Conservation (phyloP, 2,329 filamentous ascomycete species). For the Cercospora sp. region DNA sequence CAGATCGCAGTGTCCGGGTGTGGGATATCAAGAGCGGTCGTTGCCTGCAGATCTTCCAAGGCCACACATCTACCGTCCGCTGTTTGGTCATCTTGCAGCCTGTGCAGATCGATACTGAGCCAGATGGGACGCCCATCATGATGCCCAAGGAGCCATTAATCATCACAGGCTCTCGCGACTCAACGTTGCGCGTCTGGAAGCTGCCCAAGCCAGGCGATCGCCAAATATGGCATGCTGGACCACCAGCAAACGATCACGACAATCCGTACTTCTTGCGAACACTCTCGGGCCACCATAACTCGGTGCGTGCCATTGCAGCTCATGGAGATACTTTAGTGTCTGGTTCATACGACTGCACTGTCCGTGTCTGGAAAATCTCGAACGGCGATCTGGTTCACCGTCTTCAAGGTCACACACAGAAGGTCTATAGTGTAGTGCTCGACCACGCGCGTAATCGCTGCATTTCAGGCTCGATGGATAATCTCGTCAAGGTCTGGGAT, state of each 20-base stretch:
- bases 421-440: constrained; percentile 95
- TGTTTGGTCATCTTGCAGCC: constrained; percentile 94
- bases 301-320: constrained; percentile 91
- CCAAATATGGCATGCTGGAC: constrained; percentile 75
- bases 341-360: constrained; percentile 92
- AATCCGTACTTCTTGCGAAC: constrained; percentile 94
- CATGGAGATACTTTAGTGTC: constrained; percentile 95
- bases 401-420: constrained; percentile 81
- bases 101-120: constrained; percentile 68
- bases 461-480: constrained; percentile 98
- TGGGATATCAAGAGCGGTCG: constrained; percentile 95
- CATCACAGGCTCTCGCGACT: constrained; percentile 95
- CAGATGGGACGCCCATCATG: constrained; percentile 75
- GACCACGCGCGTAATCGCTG: constrained; percentile 90
- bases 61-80: constrained; percentile 94
- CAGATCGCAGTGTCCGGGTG: constrained; percentile 95
- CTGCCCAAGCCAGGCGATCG: constrained; percentile 78
- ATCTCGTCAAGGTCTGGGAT: constrained; percentile 96
- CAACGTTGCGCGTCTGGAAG: constrained; percentile 90
- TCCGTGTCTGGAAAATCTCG: constrained; percentile 95
- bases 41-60: constrained; percentile 94
- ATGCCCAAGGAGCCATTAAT: constrained; percentile 94
- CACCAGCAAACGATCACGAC: constrained; percentile 70
- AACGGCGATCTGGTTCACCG: constrained; percentile 85
- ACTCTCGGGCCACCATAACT: constrained; percentile 83